Evolutionary conservation across 768 basidiomycete species (phyloP), one percentile per base, ranked within the genome.

Genomic region (Zangia roseola): DNA sequence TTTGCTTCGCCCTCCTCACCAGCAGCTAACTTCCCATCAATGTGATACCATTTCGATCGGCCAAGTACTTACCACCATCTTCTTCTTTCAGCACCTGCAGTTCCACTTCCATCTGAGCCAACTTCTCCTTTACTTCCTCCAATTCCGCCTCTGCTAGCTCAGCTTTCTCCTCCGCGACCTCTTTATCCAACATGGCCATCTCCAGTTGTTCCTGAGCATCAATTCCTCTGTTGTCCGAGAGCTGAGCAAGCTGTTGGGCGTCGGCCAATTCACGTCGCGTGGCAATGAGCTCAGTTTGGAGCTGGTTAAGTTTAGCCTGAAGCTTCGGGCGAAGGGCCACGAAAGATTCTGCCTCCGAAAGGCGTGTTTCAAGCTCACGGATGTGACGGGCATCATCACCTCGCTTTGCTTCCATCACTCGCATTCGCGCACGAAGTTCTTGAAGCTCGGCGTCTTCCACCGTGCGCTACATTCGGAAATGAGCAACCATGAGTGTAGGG

Each of bases 101-200:
- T 65, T 97, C 94, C 13, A 97, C 86, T 61, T 97, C 88, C 25
- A 86, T 55, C 39, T 87, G 80, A 6, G 88, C 90, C 40, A 91
- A 53, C 56, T 76, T 80, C 69, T 97, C 95, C 58, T 78, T 87
- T 50, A 86, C 62, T 45, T 85, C 87, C 57, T 89, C 91, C 42
- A 94, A 60, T 61, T 94, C 92, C 0, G 75, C 68, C 63, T 92
- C 86, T 0, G 85, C 85, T 2, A 81, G 63, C 67, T 97, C 95
- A 0, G 89, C 86, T 50, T 83, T 82, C 67, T 97, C 95, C 63
- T 98, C 97, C 0, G 95, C 94, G 33, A 98, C 84, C 66, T 99
- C 97, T 70, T 92, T 93, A 65, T 99, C 97, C 57, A 99, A 70
- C 79, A 90, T 90, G 3, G 84, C 78, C 87, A 97, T 93, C 71